Evolutionary conservation across 2,329 filamentous ascomycete genomes (phyloP), one percentile per base, ranked within the genome.

Genomic region (Hortaea sp.): DNA sequence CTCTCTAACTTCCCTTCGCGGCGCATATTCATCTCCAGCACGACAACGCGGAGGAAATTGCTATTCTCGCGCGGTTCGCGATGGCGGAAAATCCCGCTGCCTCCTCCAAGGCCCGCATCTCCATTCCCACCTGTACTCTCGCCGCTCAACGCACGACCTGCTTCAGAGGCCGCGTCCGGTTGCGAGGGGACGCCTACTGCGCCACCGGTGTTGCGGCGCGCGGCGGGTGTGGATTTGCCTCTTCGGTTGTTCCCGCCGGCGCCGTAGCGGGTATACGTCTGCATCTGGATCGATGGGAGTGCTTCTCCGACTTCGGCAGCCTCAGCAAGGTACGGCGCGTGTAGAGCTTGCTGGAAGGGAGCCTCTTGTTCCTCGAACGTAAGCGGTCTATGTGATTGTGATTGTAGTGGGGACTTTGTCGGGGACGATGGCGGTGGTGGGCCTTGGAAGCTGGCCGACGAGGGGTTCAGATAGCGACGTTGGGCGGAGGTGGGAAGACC

Each of bases 21-120:
- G 34, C 78, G 72, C 79, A 82, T 82, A 60, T 82, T 81, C 78
- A 82, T 81, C 63, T 82, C 79, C 41, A 82, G 67, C 7, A 82
- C 79, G 11, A 81, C 77, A 52, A 82, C 73, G 32, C 79, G 73
- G 41, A 82, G 63, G 58, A 82, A 82, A 56, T 82, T 73, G 52
- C 74, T 69, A 60, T 82, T 82, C 57, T 82, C 79, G 43, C 79
- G 69, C 29, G 76, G 75, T 56, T 82, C 79, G n/a, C 79, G 71
- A 53, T 77, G 77, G 7, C 77, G 73, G 11, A 72, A 68, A 7
- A 46, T 53, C n/a, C 43, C 53, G 9, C 50, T 50, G 7, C 49
- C 58, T 20, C 20, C 20, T 20, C 20, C 20, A 20, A 20, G 20
- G 20, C 20, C 5, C 63, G 64, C 31, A 68, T 20, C 20, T 20